Percentiles rank a stretch among this genome's conserved stretches.
Evolutionary conservation across 345 rosid genomes (phyloP).

Genomic region (Euphorbia pulcherrima): DNA sequence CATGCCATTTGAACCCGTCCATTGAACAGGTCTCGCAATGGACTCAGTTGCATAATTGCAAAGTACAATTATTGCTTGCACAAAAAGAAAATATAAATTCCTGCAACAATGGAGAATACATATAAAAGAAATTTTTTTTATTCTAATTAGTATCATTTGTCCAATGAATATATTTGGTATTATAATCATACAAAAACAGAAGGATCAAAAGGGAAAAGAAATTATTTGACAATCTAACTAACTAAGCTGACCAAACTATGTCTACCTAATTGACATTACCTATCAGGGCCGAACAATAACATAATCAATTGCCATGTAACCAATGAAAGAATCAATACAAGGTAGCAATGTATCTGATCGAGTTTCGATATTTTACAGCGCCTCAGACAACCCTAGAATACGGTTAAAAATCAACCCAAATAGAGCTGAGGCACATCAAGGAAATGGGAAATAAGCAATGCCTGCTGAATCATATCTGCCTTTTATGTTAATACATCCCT

Average conservation of each 20-base stretch:
- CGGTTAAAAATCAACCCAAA: constrained; percentile 11
- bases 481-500: constrained; percentile 73
- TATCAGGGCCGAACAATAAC: constrained; percentile 11
- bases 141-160: neutral
- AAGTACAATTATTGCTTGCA: too few species aligned
- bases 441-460: too few species aligned
- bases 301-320: constrained; percentile 14
- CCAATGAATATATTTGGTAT: constrained; percentile 9
- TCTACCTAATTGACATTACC: constrained; percentile 11
- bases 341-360: neutral
- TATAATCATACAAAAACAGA: too few species aligned
- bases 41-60: too few species aligned
- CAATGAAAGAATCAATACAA: constrained; percentile 39
- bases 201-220: too few species aligned
- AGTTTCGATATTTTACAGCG: constrained; percentile 16
- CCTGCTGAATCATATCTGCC: constrained; percentile 10
- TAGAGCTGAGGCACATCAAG: too few species aligned
- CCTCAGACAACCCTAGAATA: constrained; percentile 4
- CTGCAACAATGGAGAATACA: too few species aligned
- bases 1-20: too few species aligned
- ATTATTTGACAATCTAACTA: constrained; percentile 22
- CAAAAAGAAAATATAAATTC: too few species aligned
- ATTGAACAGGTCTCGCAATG: too few species aligned
- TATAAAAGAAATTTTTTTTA: too few species aligned
- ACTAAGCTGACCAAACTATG: constrained; percentile 18